phyloP scores from a whole-genome alignment of 345 rosid species.

The Isatis tinctoria region DNA sequence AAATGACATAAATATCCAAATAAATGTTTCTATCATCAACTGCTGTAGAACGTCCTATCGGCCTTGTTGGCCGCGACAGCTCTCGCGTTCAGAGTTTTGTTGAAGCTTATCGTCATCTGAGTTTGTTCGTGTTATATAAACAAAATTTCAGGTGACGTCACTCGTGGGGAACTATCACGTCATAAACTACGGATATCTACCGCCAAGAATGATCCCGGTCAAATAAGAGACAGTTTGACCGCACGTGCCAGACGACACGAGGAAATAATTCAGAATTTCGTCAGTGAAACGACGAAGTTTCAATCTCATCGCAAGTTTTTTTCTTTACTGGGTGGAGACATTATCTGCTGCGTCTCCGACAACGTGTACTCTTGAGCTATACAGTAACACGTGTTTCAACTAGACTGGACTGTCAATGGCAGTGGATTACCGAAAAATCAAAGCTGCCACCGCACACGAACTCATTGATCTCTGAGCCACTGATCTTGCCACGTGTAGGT shows the following conservation, averaged over 20 bases:
- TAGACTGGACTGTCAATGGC: neutral
- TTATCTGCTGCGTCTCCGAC: slow-evolving; percentile 8
- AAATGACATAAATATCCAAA: neutral
- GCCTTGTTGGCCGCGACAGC: neutral
- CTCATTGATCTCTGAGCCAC: slow-evolving; percentile 13
- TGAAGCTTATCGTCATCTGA: neutral
- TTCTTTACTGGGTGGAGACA: neutral
- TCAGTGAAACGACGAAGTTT: slow-evolving; percentile 15
- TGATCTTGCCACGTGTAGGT: slow-evolving; percentile 5
- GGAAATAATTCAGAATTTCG: neutral
- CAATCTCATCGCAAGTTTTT: neutral
- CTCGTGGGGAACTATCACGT: neutral
- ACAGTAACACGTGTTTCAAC: neutral
- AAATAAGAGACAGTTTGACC: slow-evolving; percentile 4
- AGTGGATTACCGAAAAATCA: neutral
- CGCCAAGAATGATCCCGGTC: neutral
- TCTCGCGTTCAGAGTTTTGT: neutral
- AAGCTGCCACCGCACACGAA: slow-evolving; percentile 15
- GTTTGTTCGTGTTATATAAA: neutral
- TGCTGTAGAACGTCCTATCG: neutral
- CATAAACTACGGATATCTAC: slow-evolving; percentile 4
- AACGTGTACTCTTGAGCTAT: neutral
- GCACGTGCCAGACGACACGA: slow-evolving; percentile 23
- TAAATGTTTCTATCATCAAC: neutral
- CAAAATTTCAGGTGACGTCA: slow-evolving; percentile 12